Percentiles rank a stretch among this genome's conserved stretches.
Conservation (phyloP, 306 rosid species). For the Aeschynomene evenia region DNA sequence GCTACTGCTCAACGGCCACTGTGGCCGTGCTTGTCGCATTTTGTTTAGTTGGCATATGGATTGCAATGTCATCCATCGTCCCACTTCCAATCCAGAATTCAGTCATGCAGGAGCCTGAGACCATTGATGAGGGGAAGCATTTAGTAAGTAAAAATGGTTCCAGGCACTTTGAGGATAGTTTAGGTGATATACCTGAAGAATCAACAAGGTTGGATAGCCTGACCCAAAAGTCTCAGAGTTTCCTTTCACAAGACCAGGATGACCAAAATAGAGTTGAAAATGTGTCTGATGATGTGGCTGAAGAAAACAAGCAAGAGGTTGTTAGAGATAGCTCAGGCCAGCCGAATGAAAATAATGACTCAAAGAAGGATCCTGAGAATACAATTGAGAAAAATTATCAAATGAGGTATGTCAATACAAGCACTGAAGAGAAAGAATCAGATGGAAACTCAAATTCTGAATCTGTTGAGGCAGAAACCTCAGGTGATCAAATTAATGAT, state of each 20-base stretch:
- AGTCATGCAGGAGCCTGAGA: constrained; percentile 40
- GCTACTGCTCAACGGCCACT: constrained; percentile 52
- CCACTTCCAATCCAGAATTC: constrained; percentile 61
- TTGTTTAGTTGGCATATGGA: constrained; percentile 76
- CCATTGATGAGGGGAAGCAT: constrained; percentile 41
- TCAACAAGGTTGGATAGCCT: constrained; percentile 36
- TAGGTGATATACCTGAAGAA: constrained; percentile 42
- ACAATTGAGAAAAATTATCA: constrained; percentile 34
- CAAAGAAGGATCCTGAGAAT: constrained; percentile 16
- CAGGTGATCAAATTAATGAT: constrained; percentile 34
- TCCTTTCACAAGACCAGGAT: constrained; percentile 25
- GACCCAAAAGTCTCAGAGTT: constrained; percentile 28
- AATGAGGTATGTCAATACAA: constrained; percentile 29
- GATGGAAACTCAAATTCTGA: constrained; percentile 36
- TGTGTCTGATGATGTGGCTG: constrained; percentile 26
- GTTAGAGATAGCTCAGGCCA: constrained; percentile 19
- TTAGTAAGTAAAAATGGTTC: constrained; percentile 29
- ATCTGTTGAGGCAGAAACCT: constrained; percentile 26
- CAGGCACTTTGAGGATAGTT: constrained; percentile 42
- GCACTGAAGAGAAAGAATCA: constrained; percentile 33
- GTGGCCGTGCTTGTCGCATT: constrained; percentile 63
- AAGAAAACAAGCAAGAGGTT: constrained; percentile 33
- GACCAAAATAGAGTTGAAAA: constrained; percentile 30
- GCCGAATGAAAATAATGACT: constrained; percentile 23
- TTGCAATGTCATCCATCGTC: constrained; percentile 59